A percentile compares a stretch with the other conserved stretches of the same genome.
Conservation (phyloP, 148 eudicot genomes). For the Heliamphora exappendiculata region DNA sequence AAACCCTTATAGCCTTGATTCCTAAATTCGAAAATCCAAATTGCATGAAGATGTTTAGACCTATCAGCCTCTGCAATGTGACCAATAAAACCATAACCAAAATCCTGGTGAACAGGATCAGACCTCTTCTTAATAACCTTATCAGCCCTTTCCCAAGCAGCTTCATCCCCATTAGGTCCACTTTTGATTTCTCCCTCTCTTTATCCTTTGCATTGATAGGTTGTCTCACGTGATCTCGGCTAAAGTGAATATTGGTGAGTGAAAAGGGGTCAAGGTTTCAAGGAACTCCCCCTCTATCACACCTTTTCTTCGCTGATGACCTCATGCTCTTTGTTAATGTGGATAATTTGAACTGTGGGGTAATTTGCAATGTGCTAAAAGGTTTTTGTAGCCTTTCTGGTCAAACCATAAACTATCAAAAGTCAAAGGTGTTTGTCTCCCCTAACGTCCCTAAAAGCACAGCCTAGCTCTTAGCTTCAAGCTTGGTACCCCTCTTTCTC, state of each 20-base stretch:
- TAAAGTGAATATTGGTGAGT: neutral
- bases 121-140: too few species aligned
- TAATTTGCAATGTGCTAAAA: too few species aligned
- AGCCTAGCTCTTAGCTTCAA: too few species aligned
- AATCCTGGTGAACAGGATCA: neutral
- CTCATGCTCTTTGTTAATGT: neutral
- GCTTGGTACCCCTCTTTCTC: too few species aligned
- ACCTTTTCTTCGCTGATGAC: neutral
- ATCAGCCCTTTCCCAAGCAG: too few species aligned
- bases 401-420: too few species aligned
- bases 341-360: too few species aligned
- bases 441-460: too few species aligned
- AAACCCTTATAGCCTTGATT: neutral
- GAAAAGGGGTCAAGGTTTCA: neutral
- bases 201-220: constrained; percentile 1
- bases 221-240: neutral
- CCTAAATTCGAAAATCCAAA: neutral
- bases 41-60: neutral
- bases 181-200: neutral
- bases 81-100: neutral
- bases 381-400: too few species aligned
- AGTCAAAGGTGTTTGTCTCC: too few species aligned
- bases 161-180: too few species aligned
- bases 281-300: neutral
- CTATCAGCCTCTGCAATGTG: neutral